Conservation (phyloP, 768 basidiomycete genomes). For the Podaxis sp. region DNA sequence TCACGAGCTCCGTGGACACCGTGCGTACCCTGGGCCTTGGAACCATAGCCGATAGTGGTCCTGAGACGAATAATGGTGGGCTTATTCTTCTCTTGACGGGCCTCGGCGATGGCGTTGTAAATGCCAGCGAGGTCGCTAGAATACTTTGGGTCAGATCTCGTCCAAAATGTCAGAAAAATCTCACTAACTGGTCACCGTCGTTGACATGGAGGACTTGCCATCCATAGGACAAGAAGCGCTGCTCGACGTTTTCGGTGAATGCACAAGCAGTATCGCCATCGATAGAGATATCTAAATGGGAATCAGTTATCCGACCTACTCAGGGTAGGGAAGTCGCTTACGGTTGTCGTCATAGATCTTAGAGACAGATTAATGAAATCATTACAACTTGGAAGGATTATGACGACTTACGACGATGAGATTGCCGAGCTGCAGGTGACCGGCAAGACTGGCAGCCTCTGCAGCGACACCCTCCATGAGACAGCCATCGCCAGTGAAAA, state of each 20-base stretch:
- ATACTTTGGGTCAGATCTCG: slow-evolving; percentile 2
- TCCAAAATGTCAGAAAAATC: neutral
- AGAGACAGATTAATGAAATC: slow-evolving; percentile 13
- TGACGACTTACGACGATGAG: slow-evolving; percentile 72
- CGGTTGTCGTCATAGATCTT: slow-evolving; percentile 96
- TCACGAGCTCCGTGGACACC: slow-evolving; percentile 91
- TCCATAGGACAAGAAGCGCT: slow-evolving; percentile 87
- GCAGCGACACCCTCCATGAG: slow-evolving; percentile 96
- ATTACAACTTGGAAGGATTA: neutral
- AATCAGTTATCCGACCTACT: slow-evolving; percentile 1
- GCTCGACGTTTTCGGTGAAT: slow-evolving; percentile 92
- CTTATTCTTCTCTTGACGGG: slow-evolving; percentile 72
- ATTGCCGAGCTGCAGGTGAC: slow-evolving; percentile 92
- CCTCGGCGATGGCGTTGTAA: slow-evolving; percentile 74
- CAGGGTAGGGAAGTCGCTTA: slow-evolving; percentile 34
- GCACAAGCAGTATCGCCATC: slow-evolving; percentile 90
- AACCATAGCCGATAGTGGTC: slow-evolving; percentile 94
- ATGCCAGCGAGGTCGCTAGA: slow-evolving; percentile 75
- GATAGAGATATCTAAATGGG: slow-evolving; percentile 80
- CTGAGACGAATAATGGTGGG: slow-evolving; percentile 84
- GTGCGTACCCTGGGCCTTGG: slow-evolving; percentile 89
- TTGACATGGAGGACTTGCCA: slow-evolving; percentile 91
- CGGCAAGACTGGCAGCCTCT: slow-evolving; percentile 90
- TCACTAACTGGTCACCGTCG: slow-evolving; percentile 69
- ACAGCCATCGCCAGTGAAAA: slow-evolving; percentile 93